Evolutionary conservation across 768 basidiomycete species (phyloP).

Genomic region (Cytidiella melzeri): DNA sequence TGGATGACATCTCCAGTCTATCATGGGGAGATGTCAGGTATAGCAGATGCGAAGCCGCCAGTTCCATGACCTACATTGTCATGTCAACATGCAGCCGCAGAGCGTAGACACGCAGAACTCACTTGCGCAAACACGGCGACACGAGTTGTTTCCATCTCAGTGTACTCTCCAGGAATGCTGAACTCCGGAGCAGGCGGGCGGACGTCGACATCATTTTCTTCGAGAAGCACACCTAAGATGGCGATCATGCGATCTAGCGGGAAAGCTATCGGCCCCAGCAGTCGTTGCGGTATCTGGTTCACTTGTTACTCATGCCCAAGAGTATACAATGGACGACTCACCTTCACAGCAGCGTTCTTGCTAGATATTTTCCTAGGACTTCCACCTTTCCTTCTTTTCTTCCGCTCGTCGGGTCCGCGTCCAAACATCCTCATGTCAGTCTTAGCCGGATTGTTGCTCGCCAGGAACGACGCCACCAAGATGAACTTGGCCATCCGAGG

Average conservation of each 20-base stretch:
- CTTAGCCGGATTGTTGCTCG: constrained; percentile 79
- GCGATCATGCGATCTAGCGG: constrained; percentile 75
- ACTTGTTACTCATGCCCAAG: not conserved
- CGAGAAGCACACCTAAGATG: constrained; percentile 69
- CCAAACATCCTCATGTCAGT: constrained; percentile 83
- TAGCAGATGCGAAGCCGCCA: constrained; percentile 59
- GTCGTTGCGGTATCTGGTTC: constrained; percentile 61
- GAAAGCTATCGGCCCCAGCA: constrained; percentile 74
- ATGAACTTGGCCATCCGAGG: constrained; percentile 72
- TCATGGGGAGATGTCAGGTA: constrained; percentile 57
- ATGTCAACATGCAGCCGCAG: not conserved
- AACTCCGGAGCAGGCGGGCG: constrained; percentile 42
- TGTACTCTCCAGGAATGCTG: constrained; percentile 59
- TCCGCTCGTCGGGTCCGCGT: constrained; percentile 60
- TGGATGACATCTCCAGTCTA: constrained; percentile 61
- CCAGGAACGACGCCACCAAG: constrained; percentile 70
- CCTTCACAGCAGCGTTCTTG: constrained; percentile 22
- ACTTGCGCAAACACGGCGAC: constrained; percentile 57
- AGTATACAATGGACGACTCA: constrained; percentile 5
- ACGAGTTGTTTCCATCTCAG: constrained; percentile 65
- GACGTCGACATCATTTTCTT: constrained; percentile 59
- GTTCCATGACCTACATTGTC: constrained; percentile 51
- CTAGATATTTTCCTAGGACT: constrained; percentile 21
- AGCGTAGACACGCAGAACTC: not conserved
- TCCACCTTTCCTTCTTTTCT: constrained; percentile 40